These are phyloP conservation scores for Henckelia pumila DNA, from an alignment of 257 asterid genomes.

Conservation along the genomic window DNA sequence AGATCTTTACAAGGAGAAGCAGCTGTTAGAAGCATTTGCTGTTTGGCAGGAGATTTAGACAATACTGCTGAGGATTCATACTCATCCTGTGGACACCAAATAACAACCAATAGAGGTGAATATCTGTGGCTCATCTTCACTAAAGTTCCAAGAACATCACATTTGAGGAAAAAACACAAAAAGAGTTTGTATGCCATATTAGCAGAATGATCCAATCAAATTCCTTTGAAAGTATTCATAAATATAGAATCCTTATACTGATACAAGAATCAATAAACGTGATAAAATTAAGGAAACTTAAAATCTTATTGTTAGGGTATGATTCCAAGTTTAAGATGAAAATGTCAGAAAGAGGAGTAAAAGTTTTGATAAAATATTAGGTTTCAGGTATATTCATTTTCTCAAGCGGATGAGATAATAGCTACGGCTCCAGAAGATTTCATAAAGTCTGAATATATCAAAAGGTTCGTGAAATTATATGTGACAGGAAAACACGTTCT, in stretches of 20 bases:
- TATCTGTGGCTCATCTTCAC: no score
- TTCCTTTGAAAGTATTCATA: not conserved
- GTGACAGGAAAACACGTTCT: slow-evolving; percentile 1
- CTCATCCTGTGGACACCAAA: slow-evolving; percentile 34
- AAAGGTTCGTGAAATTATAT: slow-evolving; percentile 14
- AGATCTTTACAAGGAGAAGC: slow-evolving; percentile 47
- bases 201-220: not conserved
- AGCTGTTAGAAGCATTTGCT: slow-evolving; percentile 26
- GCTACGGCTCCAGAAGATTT: slow-evolving; percentile 4
- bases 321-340: slow-evolving; percentile 4
- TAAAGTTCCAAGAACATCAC: not conserved
- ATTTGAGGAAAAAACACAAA: not conserved
- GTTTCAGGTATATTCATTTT: slow-evolving; percentile 8
- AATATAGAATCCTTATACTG: not conserved
- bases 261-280: slow-evolving; percentile 12
- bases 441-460: not conserved
- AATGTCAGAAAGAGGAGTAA: not conserved
- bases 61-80: slow-evolving; percentile 35
- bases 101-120: not conserved
- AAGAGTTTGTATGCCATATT: not conserved
- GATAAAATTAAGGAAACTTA: not conserved
- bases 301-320: not conserved
- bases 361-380: not conserved
- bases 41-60: slow-evolving; percentile 44
- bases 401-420: not conserved